Evolutionary conservation across 169 alveolate species (phyloP).

Genomic region (Cryptosporidium felis): DNA sequence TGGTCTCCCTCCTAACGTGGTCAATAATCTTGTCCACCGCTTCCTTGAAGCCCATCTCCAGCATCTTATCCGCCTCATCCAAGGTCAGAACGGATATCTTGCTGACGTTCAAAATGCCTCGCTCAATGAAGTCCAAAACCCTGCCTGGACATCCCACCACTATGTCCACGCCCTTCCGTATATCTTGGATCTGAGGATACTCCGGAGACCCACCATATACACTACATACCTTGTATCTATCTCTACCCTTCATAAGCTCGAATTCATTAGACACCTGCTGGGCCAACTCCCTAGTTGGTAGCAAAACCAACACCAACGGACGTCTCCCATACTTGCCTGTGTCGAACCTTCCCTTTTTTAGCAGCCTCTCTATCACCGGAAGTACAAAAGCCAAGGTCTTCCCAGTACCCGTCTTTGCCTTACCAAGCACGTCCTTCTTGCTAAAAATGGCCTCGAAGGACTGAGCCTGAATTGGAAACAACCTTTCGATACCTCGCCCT

Average conservation of each 20-base stretch:
- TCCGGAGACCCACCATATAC: constrained; percentile 89
- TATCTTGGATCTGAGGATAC: constrained; percentile 78
- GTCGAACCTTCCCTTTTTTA: constrained; percentile 76
- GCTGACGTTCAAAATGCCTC: constrained; percentile 81
- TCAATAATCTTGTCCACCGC: constrained; percentile 85
- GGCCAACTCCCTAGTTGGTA: constrained; percentile 94
- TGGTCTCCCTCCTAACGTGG: constrained; percentile 72
- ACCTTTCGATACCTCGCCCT: constrained; percentile 74
- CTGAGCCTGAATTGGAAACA: constrained; percentile 84
- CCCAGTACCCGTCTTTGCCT: constrained; percentile 90
- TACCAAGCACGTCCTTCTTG: constrained; percentile 84
- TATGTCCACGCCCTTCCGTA: constrained; percentile 85
- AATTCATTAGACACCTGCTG: constrained; percentile 91
- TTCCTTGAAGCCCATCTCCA: constrained; percentile 85
- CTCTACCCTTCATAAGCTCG: constrained; percentile 79
- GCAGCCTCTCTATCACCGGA: constrained; percentile 84
- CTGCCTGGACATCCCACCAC: constrained; percentile 91
- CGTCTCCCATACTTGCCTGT: constrained; percentile 72
- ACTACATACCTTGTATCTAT: constrained; percentile 77
- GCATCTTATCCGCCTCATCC: constrained; percentile 89
- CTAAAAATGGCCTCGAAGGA: constrained; percentile 83
- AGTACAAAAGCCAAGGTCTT: constrained; percentile 86
- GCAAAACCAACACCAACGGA: constrained; percentile 85
- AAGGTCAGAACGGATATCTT: constrained; percentile 72
- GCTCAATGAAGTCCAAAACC: constrained; percentile 84